Evolutionary conservation across 2,329 filamentous ascomycete genomes (phyloP), one percentile per base, ranked within the genome.

Genomic region (Colletotrichum euphorbiae): DNA sequence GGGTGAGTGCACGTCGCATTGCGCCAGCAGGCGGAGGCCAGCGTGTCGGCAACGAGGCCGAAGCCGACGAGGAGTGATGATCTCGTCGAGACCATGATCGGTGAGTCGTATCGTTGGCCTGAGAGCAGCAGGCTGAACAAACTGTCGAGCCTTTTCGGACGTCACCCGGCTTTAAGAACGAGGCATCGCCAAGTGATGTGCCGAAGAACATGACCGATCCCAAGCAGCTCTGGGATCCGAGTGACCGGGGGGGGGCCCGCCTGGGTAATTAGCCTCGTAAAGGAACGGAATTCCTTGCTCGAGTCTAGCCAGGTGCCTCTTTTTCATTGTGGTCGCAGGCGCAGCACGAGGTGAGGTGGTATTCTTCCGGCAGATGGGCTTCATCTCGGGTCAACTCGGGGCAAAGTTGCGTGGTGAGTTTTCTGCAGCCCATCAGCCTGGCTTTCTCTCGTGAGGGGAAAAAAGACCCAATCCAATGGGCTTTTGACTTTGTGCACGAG

Each of bases 1-100:
- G 86, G 83, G 3, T 83, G 83, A 19, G 79, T 83, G 73, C 88
- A 90, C 19, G 80, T 74, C 2, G 84, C 85, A 61, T 87, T 75
- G 67, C 84, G 79, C 87, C 87, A 90, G 73, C 87, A 90, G 63
- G 69, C 74, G 38, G 74, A 73, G 4, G 62, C 62, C 11, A 48
- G 21, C 5, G 61, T 17, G 38, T 45, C 13, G 54, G 48, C 12
- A 40, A 43, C 4, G 13, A 65, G 54, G 15, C 45, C 42, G 7
- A 59, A 38, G 31, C 45, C 56, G 4, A 60, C 24, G 31, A 65
- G 28, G 21, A 73, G 91, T 1, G 11, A 6, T 1, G 11, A 6
- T 6, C 31, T 40, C 4, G 31, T 11, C n/a, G 52, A 46, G 38
- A 54, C 52, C 65, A 68, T 68, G 9, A 4, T 42, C 46, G 40